Evolutionary conservation across 2,329 filamentous ascomycete species (phyloP).

Genomic region (Coniochaeta ligniaria): DNA sequence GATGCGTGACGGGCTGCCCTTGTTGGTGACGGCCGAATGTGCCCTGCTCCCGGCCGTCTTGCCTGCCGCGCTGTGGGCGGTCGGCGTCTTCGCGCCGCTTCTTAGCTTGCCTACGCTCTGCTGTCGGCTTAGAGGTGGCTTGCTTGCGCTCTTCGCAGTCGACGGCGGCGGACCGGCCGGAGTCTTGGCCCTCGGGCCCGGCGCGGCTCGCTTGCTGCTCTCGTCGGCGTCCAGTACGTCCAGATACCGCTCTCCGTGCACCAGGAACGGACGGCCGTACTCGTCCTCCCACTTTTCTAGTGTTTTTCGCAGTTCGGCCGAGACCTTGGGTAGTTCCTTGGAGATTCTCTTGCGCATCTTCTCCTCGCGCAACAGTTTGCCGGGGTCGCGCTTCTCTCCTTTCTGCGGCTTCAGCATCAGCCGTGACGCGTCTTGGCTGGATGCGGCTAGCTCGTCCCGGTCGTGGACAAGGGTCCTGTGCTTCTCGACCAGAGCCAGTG

Average conservation of each 20-base stretch:
- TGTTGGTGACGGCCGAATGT: conserved; percentile 18
- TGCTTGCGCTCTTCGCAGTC: conserved; percentile 29
- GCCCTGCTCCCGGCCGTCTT: conserved; percentile 19
- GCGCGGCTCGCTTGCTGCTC: conserved; percentile 43
- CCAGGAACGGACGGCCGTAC: conserved; percentile 85
- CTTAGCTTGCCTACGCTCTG: conserved; percentile 32
- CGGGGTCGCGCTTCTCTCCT: conserved; percentile 89
- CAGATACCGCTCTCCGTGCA: conserved; percentile 86
- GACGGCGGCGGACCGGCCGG: conserved; percentile 56
- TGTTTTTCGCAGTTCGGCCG: conserved; percentile 72
- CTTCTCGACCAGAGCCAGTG: conserved; percentile 72
- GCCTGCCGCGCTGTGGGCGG: conserved; percentile 24
- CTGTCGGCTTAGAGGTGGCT: conserved; percentile 24
- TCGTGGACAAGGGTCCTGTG: conserved; percentile 80
- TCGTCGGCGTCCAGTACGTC: conserved; percentile 68
- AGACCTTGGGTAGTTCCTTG: conserved; percentile 90
- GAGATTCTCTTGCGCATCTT: conserved; percentile 98
- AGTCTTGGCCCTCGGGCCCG: conserved; percentile 65
- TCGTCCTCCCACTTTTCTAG: conserved; percentile 89
- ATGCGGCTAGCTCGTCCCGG: conserved; percentile 78
- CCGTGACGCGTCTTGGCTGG: conserved; percentile 90
- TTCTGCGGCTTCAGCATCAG: conserved; percentile 87
- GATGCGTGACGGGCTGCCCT: conserved; percentile 59
- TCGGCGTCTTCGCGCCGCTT: conserved; percentile 48
- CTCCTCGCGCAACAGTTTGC: conserved; percentile 87